Conservation (phyloP, 257 asterid species). For the Solanum peruvianum region DNA sequence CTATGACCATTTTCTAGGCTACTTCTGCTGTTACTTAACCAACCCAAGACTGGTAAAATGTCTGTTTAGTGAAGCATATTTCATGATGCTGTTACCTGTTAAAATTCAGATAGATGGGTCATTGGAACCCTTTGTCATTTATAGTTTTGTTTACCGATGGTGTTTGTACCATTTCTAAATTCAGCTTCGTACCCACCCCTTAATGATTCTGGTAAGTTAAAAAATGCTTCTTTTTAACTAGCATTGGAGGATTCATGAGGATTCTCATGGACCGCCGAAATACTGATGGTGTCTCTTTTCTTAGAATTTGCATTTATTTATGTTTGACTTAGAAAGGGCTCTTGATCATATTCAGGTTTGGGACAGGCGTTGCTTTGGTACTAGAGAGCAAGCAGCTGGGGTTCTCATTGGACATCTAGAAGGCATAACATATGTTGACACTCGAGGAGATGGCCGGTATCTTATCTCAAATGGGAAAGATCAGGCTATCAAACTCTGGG, state of each 20-base stretch:
- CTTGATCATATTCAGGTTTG: slow-evolving; percentile 49
- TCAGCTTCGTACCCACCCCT: not conserved
- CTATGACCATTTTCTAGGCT: not conserved
- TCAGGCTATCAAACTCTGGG: slow-evolving; percentile 92
- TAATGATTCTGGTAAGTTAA: not conserved
- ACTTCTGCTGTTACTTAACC: not conserved
- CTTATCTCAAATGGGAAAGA: slow-evolving; percentile 92
- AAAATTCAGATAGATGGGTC: not conserved
- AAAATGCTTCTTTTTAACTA: not conserved
- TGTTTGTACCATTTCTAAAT: not conserved
- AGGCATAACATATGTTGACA: slow-evolving; percentile 78
- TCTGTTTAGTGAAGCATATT: not conserved
- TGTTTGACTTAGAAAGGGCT: not conserved
- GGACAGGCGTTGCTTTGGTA: slow-evolving; percentile 83
- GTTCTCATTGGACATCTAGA: slow-evolving; percentile 86
- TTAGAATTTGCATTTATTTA: not conserved
- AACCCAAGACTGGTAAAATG: not conserved
- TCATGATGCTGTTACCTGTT: not conserved
- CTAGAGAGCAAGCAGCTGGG: slow-evolving; percentile 58
- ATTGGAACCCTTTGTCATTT: not conserved
- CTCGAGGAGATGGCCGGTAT: slow-evolving; percentile 96
- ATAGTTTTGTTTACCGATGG: not conserved
- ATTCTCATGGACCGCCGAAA: not conserved
- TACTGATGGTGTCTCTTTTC: not conserved
- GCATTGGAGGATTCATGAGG: not conserved